These are phyloP conservation scores for Stephania cephalantha DNA, from an alignment of 164 flowering plant genomes.

Conservation along the genomic window DNA sequence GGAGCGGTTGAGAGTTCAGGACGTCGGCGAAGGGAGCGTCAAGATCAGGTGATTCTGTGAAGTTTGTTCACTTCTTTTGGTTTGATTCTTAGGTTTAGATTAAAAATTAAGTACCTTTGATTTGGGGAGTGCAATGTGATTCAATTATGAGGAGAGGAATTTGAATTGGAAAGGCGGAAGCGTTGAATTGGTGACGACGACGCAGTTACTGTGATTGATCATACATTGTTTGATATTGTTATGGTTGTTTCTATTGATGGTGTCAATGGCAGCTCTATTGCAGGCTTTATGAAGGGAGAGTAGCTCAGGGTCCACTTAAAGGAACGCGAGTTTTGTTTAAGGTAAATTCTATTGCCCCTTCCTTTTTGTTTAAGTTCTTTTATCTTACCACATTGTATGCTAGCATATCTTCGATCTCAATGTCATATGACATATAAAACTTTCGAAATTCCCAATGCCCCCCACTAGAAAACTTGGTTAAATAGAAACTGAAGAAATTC, in stretches of 20 bases:
- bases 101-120: background rate
- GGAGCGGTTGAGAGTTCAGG: constrained; percentile 61
- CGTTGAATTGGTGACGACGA: background rate
- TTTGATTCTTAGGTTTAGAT: background rate
- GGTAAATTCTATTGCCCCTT: constrained; percentile 30
- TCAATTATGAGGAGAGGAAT: background rate
- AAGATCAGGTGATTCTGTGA: constrained; percentile 62
- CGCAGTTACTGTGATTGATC: background rate
- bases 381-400: too few species aligned
- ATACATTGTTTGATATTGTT: background rate
- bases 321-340: constrained; percentile 71
- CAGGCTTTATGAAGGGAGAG: constrained; percentile 93
- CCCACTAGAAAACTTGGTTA: too few species aligned
- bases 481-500: too few species aligned
- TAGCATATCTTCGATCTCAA: too few species aligned
- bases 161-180: background rate
- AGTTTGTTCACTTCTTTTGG: background rate
- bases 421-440: background rate
- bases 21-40: constrained; percentile 81
- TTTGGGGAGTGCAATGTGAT: background rate
- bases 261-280: constrained; percentile 46
- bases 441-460: too few species aligned
- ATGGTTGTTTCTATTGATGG: constrained; percentile 23
- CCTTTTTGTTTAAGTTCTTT: too few species aligned
- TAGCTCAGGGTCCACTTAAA: constrained; percentile 59